Base-by-base conservation (phyloP, 441 rosid species). In the Populus trichocarpa region DNA sequence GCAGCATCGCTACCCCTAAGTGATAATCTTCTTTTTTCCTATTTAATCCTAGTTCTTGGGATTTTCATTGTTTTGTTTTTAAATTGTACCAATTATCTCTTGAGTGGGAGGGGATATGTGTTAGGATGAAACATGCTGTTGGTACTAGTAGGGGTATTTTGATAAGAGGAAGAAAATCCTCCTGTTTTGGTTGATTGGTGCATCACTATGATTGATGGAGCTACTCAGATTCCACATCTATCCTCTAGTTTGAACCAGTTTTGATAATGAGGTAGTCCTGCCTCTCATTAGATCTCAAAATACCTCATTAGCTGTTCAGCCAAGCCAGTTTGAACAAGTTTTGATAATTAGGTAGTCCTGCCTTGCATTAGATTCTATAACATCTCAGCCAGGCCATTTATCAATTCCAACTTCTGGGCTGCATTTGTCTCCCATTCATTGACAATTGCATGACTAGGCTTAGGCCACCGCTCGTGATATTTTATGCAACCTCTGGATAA, bases 281-380 rank as follows among this genome's bases (percentile, higher is more conserved):
- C 67, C 67, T 30, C 32, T 63, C 50, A 12, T 42, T 3, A 42
- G 50, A 42, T 42, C 3, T 3, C 26, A 63, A 63, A 63, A 63
- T 11, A 42, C 50, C 50, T 10, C 50, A 12, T 42, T 42, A 42
- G 50, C 4, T 42, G 14, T 42, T 42, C 5, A 11, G 50, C 50
- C 50, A 42, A 42, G 11, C 67, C 71, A 23, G 18, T 66, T 46
- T 69, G n/a, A 23, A 73, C 40, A 30, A 72, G 3, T 30, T 35
- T 72, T 30, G 9, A 69, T 36, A 57, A 77, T 32, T 80, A 6
- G 65, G 70, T 67, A 18, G 23, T 73, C 22, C 61, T 65, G 66
- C 40, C 20, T 30, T 28, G 22, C 26, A 11, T 63, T 40, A 59
- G 40, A 59, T 69, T 70, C 69, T 70, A 18, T 32, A 38, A 26